Conservation (phyloP, 306 rosid genomes). For the Lupinus albus region DNA sequence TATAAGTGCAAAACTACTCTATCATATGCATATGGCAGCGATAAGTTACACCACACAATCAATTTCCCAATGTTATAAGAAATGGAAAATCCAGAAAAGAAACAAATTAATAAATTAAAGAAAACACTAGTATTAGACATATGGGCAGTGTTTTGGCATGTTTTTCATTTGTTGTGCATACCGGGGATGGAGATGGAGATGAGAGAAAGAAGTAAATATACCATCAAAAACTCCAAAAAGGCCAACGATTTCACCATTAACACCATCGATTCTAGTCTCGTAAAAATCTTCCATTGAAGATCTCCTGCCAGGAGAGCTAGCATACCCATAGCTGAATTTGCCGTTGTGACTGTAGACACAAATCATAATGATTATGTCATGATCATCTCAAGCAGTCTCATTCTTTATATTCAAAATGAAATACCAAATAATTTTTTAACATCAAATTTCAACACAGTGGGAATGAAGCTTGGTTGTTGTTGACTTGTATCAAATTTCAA, state of each 20-base stretch:
- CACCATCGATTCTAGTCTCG: conserved; percentile 95
- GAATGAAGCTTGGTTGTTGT: too few species aligned
- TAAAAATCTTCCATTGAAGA: conserved; percentile 98
- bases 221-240: conserved; percentile 98
- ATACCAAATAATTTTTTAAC: not conserved
- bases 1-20: not conserved
- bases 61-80: conserved; percentile 15
- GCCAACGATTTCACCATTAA: conserved; percentile 91
- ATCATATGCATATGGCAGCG: conserved; percentile 12
- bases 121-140: too few species aligned
- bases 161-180: conserved; percentile 1
- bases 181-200: conserved; percentile 17
- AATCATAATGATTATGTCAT: conserved; percentile 30
- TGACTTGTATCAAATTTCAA: too few species aligned
- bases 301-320: conserved; percentile 97
- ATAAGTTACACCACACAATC: not conserved
- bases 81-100: conserved; percentile 22
- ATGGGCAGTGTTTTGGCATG: not conserved
- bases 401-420: conserved; percentile 11
- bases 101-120: conserved; percentile 10
- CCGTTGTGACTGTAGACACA: conserved; percentile 82
- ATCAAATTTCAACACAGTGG: conserved; percentile 1
- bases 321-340: conserved; percentile 95
- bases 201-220: conserved; percentile 40
- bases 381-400: conserved; percentile 34